phyloP scores from a whole-genome alignment of 139 green algal genomes.

The Mesotaenium endlicherianum region DNA sequence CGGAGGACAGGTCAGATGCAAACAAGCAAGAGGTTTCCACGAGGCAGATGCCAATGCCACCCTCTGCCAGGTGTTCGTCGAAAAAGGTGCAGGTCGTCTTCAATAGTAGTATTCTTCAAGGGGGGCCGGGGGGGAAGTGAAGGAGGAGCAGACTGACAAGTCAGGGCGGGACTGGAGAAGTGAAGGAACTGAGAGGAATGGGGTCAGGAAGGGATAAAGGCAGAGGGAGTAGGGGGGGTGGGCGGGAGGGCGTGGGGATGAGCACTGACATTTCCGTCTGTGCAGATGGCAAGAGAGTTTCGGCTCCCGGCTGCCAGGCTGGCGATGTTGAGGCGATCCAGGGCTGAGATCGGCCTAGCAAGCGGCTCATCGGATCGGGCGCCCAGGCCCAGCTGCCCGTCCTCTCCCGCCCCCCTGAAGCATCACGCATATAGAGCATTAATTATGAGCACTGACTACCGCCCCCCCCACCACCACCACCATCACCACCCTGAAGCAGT shows the following conservation, averaged over 20 bases:
- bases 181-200: not conserved
- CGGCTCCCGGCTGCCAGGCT: constrained; percentile 16
- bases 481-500: no score
- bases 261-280: constrained; percentile 21
- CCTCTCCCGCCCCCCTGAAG: constrained; percentile 41
- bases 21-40: no score
- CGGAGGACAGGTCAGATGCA: no score
- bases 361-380: not conserved
- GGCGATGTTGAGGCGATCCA: constrained; percentile 19
- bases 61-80: no score
- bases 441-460: no score
- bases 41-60: no score
- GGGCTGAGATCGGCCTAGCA: not conserved
- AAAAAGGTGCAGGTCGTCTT: no score
- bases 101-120: no score
- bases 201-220: not conserved
- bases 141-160: no score
- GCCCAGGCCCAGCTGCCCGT: constrained; percentile 43
- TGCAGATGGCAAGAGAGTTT: constrained; percentile 39
- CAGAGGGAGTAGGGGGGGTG: not conserved
- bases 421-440: not conserved
- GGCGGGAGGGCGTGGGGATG: not conserved
- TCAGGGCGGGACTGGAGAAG: not conserved
- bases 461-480: no score
- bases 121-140: no score